phyloP scores from a whole-genome alignment of 73 alveolate genomes.

The Breviolum minutum region DNA sequence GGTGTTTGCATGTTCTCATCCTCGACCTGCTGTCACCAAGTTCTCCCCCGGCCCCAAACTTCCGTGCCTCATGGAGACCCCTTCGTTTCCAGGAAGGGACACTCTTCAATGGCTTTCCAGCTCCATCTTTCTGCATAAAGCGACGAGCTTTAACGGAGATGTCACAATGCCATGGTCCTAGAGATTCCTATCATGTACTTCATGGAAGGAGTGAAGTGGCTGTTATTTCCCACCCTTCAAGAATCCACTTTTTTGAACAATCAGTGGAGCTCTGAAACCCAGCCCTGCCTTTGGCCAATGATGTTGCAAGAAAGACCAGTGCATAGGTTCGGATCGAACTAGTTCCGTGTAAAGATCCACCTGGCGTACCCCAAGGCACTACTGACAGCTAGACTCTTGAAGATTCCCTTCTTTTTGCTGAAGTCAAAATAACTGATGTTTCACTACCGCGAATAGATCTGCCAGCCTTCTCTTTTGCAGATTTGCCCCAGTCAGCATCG shows the following conservation, averaged over 20 bases:
- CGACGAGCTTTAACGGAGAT: too few species aligned
- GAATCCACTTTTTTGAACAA: not conserved
- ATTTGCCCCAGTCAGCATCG: conserved; percentile 46
- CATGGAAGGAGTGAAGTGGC: not conserved
- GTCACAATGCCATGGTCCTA: too few species aligned
- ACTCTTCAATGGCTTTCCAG: not conserved
- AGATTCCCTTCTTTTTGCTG: too few species aligned
- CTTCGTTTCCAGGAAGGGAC: conserved; percentile 17
- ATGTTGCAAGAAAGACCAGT: conserved; percentile 71
- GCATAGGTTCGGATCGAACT: conserved; percentile 46
- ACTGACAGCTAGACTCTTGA: too few species aligned
- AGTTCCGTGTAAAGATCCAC: not conserved
- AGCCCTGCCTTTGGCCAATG: conserved; percentile 44
- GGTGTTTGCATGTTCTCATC: not conserved
- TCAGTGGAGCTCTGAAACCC: not conserved
- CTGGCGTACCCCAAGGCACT: too few species aligned
- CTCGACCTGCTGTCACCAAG: not conserved
- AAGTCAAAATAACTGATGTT: too few species aligned
- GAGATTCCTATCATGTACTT: too few species aligned
- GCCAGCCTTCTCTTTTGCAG: conserved; percentile 13
- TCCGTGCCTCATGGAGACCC: conserved; percentile 64
- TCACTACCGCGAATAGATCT: too few species aligned
- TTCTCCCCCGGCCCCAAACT: not conserved
- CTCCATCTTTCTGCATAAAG: too few species aligned
- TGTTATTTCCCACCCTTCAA: not conserved